These are phyloP conservation scores for Naumovozyma baii DNA, from an alignment of 805 yeast species.

Conservation along the genomic window DNA sequence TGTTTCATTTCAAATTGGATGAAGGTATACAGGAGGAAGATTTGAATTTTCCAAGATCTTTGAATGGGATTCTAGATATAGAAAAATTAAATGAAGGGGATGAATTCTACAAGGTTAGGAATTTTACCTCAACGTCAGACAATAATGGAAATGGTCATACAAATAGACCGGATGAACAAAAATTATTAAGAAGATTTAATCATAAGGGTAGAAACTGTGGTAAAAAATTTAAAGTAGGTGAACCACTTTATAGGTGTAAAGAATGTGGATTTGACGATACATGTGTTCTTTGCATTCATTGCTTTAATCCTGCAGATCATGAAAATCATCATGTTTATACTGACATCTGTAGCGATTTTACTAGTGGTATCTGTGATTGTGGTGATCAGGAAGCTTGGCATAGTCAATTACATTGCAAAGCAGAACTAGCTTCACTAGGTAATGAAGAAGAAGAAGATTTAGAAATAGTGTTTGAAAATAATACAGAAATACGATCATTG, in stretches of 20 bases:
- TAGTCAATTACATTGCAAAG: conserved; percentile 40
- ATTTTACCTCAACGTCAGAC: background rate
- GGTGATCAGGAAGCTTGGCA: conserved; percentile 64
- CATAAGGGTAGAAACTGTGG: conserved; percentile 66
- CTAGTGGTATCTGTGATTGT: conserved; percentile 62
- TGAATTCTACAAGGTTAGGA: conserved; percentile 6
- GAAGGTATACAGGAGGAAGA: conserved; percentile 2
- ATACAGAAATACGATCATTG: conserved; percentile 3
- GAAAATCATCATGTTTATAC: conserved; percentile 51
- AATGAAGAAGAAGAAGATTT: conserved; percentile 21
- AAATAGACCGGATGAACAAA: conserved; percentile 1
- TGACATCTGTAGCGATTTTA: conserved; percentile 38
- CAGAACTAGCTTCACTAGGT: conserved; percentile 7
- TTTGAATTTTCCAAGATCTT: conserved; percentile 10
- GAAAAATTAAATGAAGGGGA: conserved; percentile 1
- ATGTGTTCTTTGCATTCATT: conserved; percentile 64
- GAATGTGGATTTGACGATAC: conserved; percentile 74
- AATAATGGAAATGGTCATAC: background rate
- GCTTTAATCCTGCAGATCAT: conserved; percentile 66
- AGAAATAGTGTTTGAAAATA: conserved; percentile 5
- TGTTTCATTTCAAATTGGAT: conserved; percentile 21
- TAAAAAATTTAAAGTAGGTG: conserved; percentile 47
- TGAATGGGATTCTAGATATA: conserved; percentile 15
- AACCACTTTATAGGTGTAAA: conserved; percentile 60
- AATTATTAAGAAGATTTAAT: conserved; percentile 7